Evolutionary conservation across 345 rosid genomes (phyloP), one percentile per base, ranked within the genome.

Genomic region (Eutrema yunnanense): DNA sequence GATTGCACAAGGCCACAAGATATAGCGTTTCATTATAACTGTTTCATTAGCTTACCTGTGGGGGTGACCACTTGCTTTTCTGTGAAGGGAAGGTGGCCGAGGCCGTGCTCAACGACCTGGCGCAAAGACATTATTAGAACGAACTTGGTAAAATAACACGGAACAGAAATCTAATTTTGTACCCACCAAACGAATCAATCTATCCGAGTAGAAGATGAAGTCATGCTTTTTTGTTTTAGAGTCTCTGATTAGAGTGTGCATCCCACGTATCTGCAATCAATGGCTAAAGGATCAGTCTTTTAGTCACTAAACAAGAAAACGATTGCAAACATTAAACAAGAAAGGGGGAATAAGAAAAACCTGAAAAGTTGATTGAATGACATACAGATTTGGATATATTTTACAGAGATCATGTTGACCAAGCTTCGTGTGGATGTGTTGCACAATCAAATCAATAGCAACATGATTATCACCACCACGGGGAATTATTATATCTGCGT

Each of bases 401-500:
- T 92, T 92, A 85, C 98, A 92, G 32, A 92, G 86, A 79, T 92
- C 92, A 78, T 92, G 96, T 79, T 92, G 98, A 42, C 96, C 96
- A 62, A 92, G 98, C 81, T 92, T 92, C 22, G 96, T 92, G 37
- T 87, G 83, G 52, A 92, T 92, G 73, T 92, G 98, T 71, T 92
- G 98, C 58, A 90, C 98, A 78, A 92, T 92, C 85, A 92, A 82
- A 87, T 92, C 98, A 72, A 92, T 70, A 36, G 98, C 98, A 5
- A 92, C 98, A 67, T 88, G 98, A 74, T 92, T 92, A 78, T 92
- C 98, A 78, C 98, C 98, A 43, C 98, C 98, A 44, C 98, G 95
- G 40, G 98, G 98, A 67, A 92, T 92, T 63, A 92, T 88, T 59
- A 92, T 92, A 75, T 92, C 98, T 0, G 98, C 98, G 72, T 87